Percentiles rank a stretch among this genome's conserved stretches.
Conservation (phyloP, 139 green algal species). For the Pleodorina starrii region DNA sequence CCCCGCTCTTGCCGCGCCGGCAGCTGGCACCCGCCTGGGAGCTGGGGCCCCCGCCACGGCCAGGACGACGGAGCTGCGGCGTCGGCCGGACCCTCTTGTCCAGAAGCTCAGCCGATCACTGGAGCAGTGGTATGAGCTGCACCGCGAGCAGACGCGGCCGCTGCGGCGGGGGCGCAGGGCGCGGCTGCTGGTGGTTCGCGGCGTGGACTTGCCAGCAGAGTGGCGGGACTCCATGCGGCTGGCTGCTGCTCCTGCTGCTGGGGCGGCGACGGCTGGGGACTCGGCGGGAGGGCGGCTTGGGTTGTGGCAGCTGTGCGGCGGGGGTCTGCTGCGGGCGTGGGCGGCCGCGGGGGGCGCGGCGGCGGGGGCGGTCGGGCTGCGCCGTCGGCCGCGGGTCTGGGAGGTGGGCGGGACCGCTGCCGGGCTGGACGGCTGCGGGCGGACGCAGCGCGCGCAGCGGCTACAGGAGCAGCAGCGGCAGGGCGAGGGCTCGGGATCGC, state of each 20-base stretch:
- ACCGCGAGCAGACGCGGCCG: not conserved
- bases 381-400: not conserved
- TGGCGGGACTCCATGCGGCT: not conserved
- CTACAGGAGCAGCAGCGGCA: not conserved
- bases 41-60: not conserved
- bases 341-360: not conserved
- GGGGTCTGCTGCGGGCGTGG: not conserved
- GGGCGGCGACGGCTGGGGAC: not conserved
- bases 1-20: too few species aligned
- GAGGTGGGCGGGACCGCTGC: not conserved
- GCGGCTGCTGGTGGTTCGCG: constrained; percentile 3
- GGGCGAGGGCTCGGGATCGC: not conserved
- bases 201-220: not conserved
- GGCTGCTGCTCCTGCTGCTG: too few species aligned
- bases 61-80: not conserved
- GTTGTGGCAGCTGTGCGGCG: too few species aligned
- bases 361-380: not conserved
- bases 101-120: not conserved
- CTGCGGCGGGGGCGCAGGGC: not conserved
- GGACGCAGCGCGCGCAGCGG: not conserved
- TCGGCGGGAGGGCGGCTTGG: not conserved
- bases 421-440: not conserved
- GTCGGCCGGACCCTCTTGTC: not conserved
- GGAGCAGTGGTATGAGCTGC: constrained; percentile 12
- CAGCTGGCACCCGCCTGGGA: not conserved